These are phyloP conservation scores for Dissoconium aciculare DNA, from an alignment of 2,329 filamentous ascomycete genomes.

Conservation along the genomic window DNA sequence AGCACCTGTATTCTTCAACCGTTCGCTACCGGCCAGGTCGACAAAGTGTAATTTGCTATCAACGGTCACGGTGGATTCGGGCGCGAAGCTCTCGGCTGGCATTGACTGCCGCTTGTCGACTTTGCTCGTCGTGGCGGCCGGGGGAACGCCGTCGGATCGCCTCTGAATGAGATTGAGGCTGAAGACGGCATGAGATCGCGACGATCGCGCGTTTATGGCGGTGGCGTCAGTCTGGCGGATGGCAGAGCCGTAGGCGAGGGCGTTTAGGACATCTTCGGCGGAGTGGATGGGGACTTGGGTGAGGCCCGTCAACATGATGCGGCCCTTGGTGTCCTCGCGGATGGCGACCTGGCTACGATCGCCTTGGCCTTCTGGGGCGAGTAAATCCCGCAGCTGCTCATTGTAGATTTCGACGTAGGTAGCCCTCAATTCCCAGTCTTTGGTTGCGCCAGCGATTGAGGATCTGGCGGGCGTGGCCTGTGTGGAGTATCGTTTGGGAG, in stretches of 20 bases:
- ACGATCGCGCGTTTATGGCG: constrained; percentile 93
- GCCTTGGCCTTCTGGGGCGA: constrained; percentile 55
- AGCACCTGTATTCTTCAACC: constrained; percentile 91
- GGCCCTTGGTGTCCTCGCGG: constrained; percentile 83
- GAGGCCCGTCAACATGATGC: constrained; percentile 83
- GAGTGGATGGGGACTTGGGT: constrained; percentile 80
- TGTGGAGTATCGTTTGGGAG: constrained; percentile 64
- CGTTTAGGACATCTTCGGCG: constrained; percentile 76
- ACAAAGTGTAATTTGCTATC: constrained; percentile 99
- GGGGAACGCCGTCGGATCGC: constrained; percentile 42
- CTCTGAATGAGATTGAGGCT: constrained; percentile 85
- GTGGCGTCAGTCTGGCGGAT: constrained; percentile 96
- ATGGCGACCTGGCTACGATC: constrained; percentile 78
- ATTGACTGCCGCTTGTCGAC: constrained; percentile 77
- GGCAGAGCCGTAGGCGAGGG: constrained; percentile 79
- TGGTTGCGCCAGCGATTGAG: constrained; percentile 33
- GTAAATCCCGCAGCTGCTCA: constrained; percentile 79
- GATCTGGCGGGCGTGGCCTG: constrained; percentile 35
- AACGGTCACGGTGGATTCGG: constrained; percentile 59
- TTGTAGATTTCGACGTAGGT: constrained; percentile 78
- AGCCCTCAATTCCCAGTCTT: constrained; percentile 80
- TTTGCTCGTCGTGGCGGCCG: constrained; percentile 33
- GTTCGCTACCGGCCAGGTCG: constrained; percentile 89
- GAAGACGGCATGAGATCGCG: constrained; percentile 93
- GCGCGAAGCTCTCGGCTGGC: constrained; percentile 60